Percentiles rank a stretch among this genome's conserved stretches.
Conservation (phyloP, 352 stramenopile genomes). For the Globisporangium radiosum region DNA sequence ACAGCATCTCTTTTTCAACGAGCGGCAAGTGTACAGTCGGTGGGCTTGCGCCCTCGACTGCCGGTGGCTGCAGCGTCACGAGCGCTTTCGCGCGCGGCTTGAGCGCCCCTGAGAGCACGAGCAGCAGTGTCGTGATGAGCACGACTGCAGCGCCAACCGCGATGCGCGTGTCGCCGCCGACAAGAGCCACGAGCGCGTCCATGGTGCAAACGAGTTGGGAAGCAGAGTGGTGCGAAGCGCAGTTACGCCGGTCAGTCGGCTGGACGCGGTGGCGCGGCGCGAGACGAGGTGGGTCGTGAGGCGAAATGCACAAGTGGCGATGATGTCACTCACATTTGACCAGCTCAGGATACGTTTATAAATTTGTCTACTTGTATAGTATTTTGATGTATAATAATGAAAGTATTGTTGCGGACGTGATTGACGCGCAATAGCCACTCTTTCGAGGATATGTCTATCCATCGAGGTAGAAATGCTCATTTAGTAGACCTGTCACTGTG, state of each 20-base stretch:
- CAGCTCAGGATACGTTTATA: too few relatives aligned
- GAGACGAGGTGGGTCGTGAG: too few relatives aligned
- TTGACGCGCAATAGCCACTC: too few relatives aligned
- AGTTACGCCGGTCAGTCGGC: too few relatives aligned
- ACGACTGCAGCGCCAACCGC: constrained; percentile 43
- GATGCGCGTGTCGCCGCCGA: constrained; percentile 38
- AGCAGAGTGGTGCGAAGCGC: not conserved
- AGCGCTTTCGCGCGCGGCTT: constrained; percentile 31
- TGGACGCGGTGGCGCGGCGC: too few relatives aligned
- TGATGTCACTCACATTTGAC: constrained; percentile 1
- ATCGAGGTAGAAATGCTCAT: not conserved
- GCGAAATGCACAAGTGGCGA: constrained; percentile 1
- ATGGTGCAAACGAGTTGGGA: constrained; percentile 14
- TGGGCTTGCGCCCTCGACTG: constrained; percentile 22
- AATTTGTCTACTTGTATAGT: too few relatives aligned
- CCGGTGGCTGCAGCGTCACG: constrained; percentile 43
- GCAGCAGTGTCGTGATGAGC: constrained; percentile 31
- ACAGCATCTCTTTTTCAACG: constrained; percentile 88
- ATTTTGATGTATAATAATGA: too few relatives aligned
- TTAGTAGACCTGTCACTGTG: not conserved
- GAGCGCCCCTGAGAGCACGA: constrained; percentile 33
- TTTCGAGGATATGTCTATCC: not conserved
- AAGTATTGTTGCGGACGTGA: not conserved
- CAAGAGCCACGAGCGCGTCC: constrained; percentile 35
- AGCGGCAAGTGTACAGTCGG: constrained; percentile 69